Base-by-base conservation (phyloP, 352 stramenopile species). In the Hyaloperonospora brassicae region DNA sequence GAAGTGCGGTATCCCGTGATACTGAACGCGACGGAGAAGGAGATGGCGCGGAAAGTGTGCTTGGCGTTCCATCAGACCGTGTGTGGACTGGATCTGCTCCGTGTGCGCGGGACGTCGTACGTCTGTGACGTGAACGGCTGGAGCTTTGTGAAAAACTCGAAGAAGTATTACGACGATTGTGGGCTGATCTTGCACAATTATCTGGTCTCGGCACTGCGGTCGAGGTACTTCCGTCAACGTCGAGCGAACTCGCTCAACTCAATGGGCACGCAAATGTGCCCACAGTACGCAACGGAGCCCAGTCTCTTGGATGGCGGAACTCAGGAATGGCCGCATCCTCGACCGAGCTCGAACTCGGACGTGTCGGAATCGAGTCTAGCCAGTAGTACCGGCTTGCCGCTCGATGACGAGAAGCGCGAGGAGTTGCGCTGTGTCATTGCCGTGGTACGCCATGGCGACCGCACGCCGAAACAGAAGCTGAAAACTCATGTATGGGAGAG, bases 101-200 rank as follows among this genome's bases (percentile, higher is more conserved):
- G 97, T 31, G 82, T 92, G 76, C 85, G 76, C 25, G 89, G 74
- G 57, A 95, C 61, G 35, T 95, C 92, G 23, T 99, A 98, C 68
- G 96, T 99, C 9, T 99, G 97, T 77, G 97, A 99, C 74, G 97
- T 99, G 21, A 99, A 99, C 71, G 97, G 97, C 21, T 99, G 95
- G 90, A 98, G 89, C 63, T 99, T 99, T 70, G 97, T 99, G 17
- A 99, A 93, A 61, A 93, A 90, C 62, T 93, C 84, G 34, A 89
- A 96, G 44, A 99, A 99, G 81, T 99, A 99, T 72, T 99, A 98
- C 61, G 96, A 99, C 66, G 96, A 99, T 72, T 98, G 93, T 61
- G 93, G 93, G 2, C 77, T 97, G 47, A 95, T 99, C 51, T 77
- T 99, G 56, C 80, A 91, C 66, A 93, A 93, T 70, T 91, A 91